Conservation (phyloP, 495 filamentous ascomycete genomes). For the Amniculicola lignicola region DNA sequence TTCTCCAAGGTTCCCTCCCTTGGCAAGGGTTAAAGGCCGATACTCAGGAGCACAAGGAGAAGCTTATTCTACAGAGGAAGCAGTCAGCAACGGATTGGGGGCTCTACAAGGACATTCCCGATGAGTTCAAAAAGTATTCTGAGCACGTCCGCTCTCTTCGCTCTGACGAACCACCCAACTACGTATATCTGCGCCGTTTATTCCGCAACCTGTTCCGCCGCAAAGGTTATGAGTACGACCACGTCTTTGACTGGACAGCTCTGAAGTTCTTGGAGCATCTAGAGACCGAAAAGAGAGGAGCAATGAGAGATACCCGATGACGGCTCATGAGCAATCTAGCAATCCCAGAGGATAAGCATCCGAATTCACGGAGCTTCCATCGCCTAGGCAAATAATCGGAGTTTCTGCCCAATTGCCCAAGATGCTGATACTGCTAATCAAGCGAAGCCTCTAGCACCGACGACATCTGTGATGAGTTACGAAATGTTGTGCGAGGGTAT, state of each 20-base stretch:
- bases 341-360: too few relatives aligned
- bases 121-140: slow-evolving; percentile 98
- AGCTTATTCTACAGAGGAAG: slow-evolving; percentile 99
- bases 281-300: too few relatives aligned
- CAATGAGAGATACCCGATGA: too few relatives aligned
- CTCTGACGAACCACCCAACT: slow-evolving; percentile 99
- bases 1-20: slow-evolving; percentile 97
- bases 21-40: slow-evolving; percentile 99
- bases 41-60: slow-evolving; percentile 99
- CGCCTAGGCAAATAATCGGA: too few relatives aligned
- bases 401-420: too few relatives aligned
- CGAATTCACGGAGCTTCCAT: too few relatives aligned
- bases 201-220: slow-evolving; percentile 99
- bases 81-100: slow-evolving; percentile 99
- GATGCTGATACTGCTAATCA: slow-evolving; percentile 61
- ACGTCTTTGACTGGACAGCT: slow-evolving; percentile 99
- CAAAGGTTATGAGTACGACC: slow-evolving; percentile 99
- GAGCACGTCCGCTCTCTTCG: slow-evolving; percentile 99
- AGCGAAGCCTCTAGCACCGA: too few relatives aligned
- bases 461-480: too few relatives aligned
- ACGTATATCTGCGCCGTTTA: slow-evolving; percentile 99
- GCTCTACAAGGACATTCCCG: slow-evolving; percentile 97
- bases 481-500: too few relatives aligned
- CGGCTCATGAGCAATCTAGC: too few relatives aligned
- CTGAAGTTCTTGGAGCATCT: slow-evolving; percentile 99